A percentile compares a stretch with the other conserved stretches of the same genome.
Evolutionary conservation across 257 asterid genomes (phyloP).

Genomic region (Solanum dulcamara): DNA sequence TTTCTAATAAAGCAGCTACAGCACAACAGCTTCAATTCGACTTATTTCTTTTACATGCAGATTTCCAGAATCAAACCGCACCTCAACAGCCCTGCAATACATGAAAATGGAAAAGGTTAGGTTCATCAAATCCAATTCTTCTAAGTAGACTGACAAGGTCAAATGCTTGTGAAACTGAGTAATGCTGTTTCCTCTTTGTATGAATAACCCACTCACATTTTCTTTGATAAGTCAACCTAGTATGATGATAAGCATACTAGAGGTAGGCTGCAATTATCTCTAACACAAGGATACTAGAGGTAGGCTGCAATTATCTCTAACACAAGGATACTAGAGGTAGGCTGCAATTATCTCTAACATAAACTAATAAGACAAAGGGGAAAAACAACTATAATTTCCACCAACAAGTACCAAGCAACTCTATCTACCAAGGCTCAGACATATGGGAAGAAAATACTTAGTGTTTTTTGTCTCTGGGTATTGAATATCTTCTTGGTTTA

Average conservation of each 20-base stretch:
- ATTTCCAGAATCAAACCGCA: neutral
- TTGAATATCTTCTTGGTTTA: no score
- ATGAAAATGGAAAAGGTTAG: neutral
- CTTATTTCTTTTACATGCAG: slow-evolving; percentile 31
- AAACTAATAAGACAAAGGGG: no score
- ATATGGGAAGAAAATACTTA: neutral
- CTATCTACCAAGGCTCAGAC: neutral
- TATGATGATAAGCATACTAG: neutral
- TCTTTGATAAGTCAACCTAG: neutral
- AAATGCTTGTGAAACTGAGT: neutral
- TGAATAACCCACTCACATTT: neutral
- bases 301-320: no score
- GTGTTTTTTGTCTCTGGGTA: neutral
- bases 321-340: no score
- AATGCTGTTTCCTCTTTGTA: neutral
- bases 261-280: neutral
- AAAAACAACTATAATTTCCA: no score
- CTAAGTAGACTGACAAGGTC: neutral
- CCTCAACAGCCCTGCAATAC: neutral
- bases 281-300: no score
- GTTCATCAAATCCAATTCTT: neutral
- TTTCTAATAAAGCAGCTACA: slow-evolving; percentile 8
- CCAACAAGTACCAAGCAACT: neutral
- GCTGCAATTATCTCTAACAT: no score
- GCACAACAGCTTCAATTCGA: neutral